A percentile compares a stretch with the other conserved stretches of the same genome.
Evolutionary conservation across 208 protist species (phyloP).

Genomic region (Crithidia thermophila): DNA sequence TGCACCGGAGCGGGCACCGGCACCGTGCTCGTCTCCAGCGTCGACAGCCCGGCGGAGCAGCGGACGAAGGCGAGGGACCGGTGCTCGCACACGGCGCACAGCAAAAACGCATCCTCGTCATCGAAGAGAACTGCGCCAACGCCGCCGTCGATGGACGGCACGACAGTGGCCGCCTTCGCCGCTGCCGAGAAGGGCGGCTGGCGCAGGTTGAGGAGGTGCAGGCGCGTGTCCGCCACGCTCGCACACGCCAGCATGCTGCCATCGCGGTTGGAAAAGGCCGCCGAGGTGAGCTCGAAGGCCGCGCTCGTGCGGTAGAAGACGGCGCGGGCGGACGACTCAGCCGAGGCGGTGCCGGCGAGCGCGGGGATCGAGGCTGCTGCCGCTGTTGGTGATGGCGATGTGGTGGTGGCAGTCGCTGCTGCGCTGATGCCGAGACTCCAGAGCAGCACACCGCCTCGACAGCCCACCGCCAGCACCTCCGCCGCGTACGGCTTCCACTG

Average conservation of each 20-base stretch:
- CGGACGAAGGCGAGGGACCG: conserved; percentile 48
- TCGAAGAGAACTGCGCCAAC: conserved; percentile 56
- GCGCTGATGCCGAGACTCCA: conserved; percentile 50
- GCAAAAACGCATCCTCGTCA: conserved; percentile 72
- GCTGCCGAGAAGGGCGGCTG: conserved; percentile 28
- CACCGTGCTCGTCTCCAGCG: conserved; percentile 28
- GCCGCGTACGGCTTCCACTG: conserved; percentile 73
- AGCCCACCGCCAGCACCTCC: conserved; percentile 79
- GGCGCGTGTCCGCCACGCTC: conserved; percentile 43
- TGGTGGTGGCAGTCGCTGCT: neutral
- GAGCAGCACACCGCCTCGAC: conserved; percentile 70
- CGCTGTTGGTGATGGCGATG: no score
- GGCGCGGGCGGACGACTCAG: conserved; percentile 29
- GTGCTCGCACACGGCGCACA: conserved; percentile 53
- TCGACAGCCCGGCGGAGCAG: conserved; percentile 14
- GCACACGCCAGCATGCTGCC: conserved; percentile 68
- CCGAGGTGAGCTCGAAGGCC: conserved; percentile 44
- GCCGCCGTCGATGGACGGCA: conserved; percentile 61
- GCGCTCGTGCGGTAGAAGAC: conserved; percentile 68
- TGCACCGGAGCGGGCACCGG: conserved; percentile 61
- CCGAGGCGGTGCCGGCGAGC: neutral
- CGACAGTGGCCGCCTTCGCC: conserved; percentile 19
- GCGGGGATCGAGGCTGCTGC: no score
- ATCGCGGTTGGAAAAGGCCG: conserved; percentile 53
- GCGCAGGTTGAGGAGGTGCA: conserved; percentile 67